A percentile compares a stretch with the other conserved stretches of the same genome.
phyloP scores from a whole-genome alignment of 805 yeast genomes.

The Yamadazyma takamatsuzukensis region DNA sequence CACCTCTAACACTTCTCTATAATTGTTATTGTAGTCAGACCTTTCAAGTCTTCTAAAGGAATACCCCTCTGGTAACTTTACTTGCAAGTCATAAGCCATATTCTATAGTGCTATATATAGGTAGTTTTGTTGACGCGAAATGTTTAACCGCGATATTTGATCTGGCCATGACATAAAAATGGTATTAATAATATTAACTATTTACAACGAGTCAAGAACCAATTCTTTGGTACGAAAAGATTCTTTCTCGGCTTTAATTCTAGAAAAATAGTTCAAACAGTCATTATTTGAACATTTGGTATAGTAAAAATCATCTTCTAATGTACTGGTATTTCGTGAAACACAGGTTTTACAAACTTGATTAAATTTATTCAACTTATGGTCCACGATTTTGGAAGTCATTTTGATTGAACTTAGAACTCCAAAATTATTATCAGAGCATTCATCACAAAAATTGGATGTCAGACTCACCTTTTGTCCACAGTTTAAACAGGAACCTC shows the following conservation, averaged over 20 bases:
- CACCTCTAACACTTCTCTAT: conserved; percentile 57
- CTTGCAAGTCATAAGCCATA: conserved; percentile 10
- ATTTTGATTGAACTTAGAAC: conserved; percentile 3
- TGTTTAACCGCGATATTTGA: neutral
- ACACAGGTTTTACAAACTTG: conserved; percentile 8
- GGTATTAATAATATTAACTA: neutral
- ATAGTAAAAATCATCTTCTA: neutral
- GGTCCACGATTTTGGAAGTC: conserved; percentile 4
- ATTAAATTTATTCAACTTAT: neutral
- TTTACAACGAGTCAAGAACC: neutral
- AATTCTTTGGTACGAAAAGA: no score
- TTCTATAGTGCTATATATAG: neutral
- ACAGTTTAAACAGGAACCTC: conserved; percentile 24
- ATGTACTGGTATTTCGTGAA: no score
- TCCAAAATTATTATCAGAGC: conserved; percentile 1
- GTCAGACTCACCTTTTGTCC: conserved; percentile 11
- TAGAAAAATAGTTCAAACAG: conserved; percentile 10
- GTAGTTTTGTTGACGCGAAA: neutral
- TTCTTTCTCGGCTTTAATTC: conserved; percentile 9
- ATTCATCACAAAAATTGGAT: conserved; percentile 5
- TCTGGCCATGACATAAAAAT: neutral
- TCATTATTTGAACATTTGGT: conserved; percentile 11
- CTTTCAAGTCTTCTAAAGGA: conserved; percentile 52
- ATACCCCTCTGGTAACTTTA: conserved; percentile 61
- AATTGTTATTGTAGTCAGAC: conserved; percentile 60